Conservation (phyloP, 345 rosid species). For the Eucalyptus albens region DNA sequence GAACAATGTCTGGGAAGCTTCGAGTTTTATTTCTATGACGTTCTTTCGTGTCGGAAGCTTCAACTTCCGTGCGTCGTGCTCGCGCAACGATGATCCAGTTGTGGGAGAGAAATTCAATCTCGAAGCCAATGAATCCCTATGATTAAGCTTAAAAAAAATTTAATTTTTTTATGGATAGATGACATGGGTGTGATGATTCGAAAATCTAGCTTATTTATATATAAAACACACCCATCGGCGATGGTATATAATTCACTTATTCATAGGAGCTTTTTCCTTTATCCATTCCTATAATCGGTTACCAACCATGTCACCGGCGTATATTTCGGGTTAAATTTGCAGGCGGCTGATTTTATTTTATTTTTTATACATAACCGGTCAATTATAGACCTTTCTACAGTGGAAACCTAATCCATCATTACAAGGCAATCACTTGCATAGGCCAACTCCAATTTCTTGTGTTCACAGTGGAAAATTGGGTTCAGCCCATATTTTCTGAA, state of each 20-base stretch:
- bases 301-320: accelerated
- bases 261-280: not conserved
- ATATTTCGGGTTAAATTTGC: not conserved
- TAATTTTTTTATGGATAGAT: no score
- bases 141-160: not conserved
- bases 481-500: not conserved
- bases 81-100: not conserved
- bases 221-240: accelerated
- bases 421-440: not conserved
- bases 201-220: no score
- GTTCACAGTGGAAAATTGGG: not conserved
- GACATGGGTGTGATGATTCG: accelerated
- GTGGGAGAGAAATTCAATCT: not conserved
- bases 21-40: not conserved
- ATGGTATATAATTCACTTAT: no score
- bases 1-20: not conserved
- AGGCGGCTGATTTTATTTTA: not conserved
- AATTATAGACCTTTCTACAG: not conserved
- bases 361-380: not conserved
- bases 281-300: not conserved
- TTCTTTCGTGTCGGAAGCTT: not conserved
- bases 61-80: not conserved
- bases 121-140: not conserved
- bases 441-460: not conserved
- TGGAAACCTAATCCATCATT: not conserved